These are phyloP conservation scores for Sporothrix schenckii DNA, from an alignment of 2,329 filamentous ascomycete genomes.

Conservation along the genomic window DNA sequence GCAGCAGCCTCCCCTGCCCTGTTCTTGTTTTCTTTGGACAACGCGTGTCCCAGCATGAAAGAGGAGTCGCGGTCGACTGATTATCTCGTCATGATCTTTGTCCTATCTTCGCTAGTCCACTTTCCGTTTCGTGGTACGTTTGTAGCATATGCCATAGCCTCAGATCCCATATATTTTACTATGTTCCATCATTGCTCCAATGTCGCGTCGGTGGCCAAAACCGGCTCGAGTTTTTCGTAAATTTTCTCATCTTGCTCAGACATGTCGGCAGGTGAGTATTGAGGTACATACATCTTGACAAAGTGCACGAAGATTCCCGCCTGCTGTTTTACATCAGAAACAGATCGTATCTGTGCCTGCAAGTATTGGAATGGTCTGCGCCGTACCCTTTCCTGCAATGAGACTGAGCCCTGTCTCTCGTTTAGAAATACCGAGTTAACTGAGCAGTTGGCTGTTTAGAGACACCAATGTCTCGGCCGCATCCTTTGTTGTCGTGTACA, in stretches of 20 bases:
- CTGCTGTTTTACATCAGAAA: neutral
- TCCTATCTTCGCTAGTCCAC: neutral
- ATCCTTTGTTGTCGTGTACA: neutral
- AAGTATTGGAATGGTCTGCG: constrained; percentile 1
- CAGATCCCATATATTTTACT: constrained; percentile 12
- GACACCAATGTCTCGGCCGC: neutral
- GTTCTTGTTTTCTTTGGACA: neutral
- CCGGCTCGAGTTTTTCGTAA: neutral
- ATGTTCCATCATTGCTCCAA: neutral
- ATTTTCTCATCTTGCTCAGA: neutral
- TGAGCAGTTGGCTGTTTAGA: neutral
- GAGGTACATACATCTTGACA: too few relatives aligned
- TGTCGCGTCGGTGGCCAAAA: neutral
- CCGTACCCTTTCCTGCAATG: neutral
- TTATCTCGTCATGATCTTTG: constrained; percentile 11
- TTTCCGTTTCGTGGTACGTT: neutral
- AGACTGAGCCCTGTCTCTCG: neutral
- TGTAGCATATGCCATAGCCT: constrained; percentile 25
- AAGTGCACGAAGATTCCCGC: neutral
- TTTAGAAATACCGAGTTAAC: neutral
- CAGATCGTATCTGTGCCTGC: constrained; percentile 1
- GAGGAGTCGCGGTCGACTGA: constrained; percentile 19
- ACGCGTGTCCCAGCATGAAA: constrained; percentile 19
- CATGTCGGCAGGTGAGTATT: too few relatives aligned
- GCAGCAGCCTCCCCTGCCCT: neutral